Percentiles rank a stretch among this genome's conserved stretches.
Conservation (phyloP, 2,329 filamentous ascomycete genomes). For the Epichloe hybrida region DNA sequence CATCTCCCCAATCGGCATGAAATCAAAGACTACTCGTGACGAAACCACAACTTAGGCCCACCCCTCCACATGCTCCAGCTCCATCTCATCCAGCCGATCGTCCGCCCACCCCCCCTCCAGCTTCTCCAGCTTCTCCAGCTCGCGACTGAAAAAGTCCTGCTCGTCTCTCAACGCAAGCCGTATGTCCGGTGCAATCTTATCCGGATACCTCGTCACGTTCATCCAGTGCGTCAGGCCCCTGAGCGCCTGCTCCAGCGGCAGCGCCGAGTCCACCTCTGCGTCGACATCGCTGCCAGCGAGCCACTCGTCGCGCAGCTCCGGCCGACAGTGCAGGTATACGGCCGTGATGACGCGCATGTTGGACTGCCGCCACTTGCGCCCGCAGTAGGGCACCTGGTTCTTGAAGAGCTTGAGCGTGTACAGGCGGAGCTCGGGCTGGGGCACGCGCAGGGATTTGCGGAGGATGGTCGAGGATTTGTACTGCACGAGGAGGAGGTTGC, state of each 20-base stretch:
- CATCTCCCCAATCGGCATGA: not conserved
- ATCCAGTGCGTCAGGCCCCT: constrained; percentile 88
- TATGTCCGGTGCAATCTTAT: constrained; percentile 53
- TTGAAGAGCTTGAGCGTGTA: constrained; percentile 99
- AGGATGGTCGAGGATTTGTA: constrained; percentile 92
- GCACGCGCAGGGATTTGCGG: constrained; percentile 80
- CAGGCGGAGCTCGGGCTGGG: constrained; percentile 72
- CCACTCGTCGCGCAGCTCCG: constrained; percentile 92
- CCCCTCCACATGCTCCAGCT: constrained; percentile 20
- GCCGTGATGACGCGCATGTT: constrained; percentile 99
- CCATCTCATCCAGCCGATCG: constrained; percentile 20
- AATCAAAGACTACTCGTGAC: too few species aligned
- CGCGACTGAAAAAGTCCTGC: constrained; percentile 65
- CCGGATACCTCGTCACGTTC: constrained; percentile 71
- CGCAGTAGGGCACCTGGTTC: constrained; percentile 94
- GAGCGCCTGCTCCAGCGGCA: constrained; percentile 84
- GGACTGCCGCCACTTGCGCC: constrained; percentile 91
- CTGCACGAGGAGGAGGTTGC: constrained; percentile 82
- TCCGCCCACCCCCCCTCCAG: constrained; percentile 29
- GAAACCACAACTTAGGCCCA: constrained; percentile 9
- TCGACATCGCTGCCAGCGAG: constrained; percentile 83
- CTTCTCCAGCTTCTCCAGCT: constrained; percentile 57
- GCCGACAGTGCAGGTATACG: constrained; percentile 85
- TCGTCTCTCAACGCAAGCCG: constrained; percentile 52
- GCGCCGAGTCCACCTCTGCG: constrained; percentile 80